Evolutionary conservation across 2,329 filamentous ascomycete species (phyloP), one percentile per base, ranked within the genome.

Genomic region (Ophiostoma novo-ulmi): DNA sequence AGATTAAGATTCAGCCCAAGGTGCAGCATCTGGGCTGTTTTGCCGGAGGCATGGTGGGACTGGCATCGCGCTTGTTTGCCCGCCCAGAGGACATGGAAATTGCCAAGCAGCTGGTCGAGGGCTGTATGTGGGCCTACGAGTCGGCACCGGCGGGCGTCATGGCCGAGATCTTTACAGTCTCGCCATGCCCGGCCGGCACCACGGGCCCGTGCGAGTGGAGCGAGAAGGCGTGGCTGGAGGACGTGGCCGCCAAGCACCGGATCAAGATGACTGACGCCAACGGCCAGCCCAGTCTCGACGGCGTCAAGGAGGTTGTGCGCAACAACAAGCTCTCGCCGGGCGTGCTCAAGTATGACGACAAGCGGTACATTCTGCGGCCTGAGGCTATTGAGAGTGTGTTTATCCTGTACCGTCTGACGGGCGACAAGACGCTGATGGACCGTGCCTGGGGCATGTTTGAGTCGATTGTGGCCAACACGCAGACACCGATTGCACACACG

Each of bases 331-430:
- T 90, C 3, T 83, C 84, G 10, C 80, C 79, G 3, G 89, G 88
- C n/a, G 86, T 90, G 76, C 80, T 84, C 1, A 80, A 80, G 22
- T 82, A 89, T 67, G 78, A 80, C 55, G 85, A 89, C 71, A 79
- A 81, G 58, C 83, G 83, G 70, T 92, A 91, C 76, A 86, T 91
- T 44, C 82, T 92, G 63, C 85, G 89, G 71, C 91, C 91, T 22
- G 91, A 94, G 79, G 91, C 91, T 1, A 92, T 94, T 70, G 91
- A 94, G 80, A 91, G 88, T 17, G 86, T 95, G 4, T 94, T 92
- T 78, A 86, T 92, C 76, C 86, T 94, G 82, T 92, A 90, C 77
- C 86, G 91, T 70, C 82, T 92, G 71, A 93, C 90, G 0, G 91
- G 90, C 36, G 87, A 91, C 74, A 74, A 82, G 1, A 80, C 82